Conservation (phyloP, 306 rosid species). For the Malus asiatica region DNA sequence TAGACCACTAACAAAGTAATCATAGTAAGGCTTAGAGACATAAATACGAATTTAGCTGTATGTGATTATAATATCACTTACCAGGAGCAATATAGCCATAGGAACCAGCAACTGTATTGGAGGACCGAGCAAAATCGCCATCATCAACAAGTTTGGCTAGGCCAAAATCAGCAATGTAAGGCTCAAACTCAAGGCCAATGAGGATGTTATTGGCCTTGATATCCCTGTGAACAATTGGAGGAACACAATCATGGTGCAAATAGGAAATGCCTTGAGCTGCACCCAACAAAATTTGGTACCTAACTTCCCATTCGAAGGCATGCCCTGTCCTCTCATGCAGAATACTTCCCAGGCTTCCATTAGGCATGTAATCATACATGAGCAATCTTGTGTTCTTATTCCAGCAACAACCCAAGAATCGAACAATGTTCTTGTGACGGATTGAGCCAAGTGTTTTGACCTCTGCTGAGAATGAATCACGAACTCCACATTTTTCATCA, state of each 20-base stretch:
- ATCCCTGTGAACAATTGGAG: slow-evolving; percentile 94
- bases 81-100: slow-evolving; percentile 98
- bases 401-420: slow-evolving; percentile 83
- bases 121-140: slow-evolving; percentile 65
- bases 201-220: slow-evolving; percentile 96
- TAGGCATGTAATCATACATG: slow-evolving; percentile 88
- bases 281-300: slow-evolving; percentile 78
- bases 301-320: slow-evolving; percentile 83
- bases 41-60: not conserved
- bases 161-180: slow-evolving; percentile 94
- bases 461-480: slow-evolving; percentile 79
- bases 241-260: slow-evolving; percentile 93
- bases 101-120: slow-evolving; percentile 95
- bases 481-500: slow-evolving; percentile 61
- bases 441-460: slow-evolving; percentile 79
- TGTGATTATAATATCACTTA: slow-evolving; percentile 18
- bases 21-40: not conserved
- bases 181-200: slow-evolving; percentile 87
- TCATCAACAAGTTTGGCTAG: slow-evolving; percentile 90
- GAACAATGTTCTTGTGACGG: slow-evolving; percentile 89
- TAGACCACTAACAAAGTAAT: not conserved
- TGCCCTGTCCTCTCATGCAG: slow-evolving; percentile 79
- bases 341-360: slow-evolving; percentile 75
- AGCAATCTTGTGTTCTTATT: slow-evolving; percentile 68
- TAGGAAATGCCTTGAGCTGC: slow-evolving; percentile 92